phyloP scores from a whole-genome alignment of 768 basidiomycete species.

The Serendipita sp. region DNA sequence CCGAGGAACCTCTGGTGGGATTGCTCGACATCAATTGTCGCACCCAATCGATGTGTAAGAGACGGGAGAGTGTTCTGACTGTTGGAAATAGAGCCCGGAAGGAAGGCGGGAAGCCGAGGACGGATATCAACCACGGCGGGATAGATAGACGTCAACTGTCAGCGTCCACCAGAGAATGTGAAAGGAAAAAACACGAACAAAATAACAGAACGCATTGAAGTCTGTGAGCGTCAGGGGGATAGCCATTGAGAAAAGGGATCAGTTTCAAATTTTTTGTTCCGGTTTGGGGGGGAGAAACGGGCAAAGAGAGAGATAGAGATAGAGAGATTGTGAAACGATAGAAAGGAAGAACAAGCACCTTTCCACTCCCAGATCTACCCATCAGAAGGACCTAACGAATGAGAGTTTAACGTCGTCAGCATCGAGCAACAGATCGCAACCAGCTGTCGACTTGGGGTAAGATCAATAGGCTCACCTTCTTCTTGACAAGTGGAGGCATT shows the following conservation, averaged over 20 bases:
- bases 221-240: conserved; percentile 33
- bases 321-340: neutral
- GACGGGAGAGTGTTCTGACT: conserved; percentile 92
- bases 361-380: conserved; percentile 90
- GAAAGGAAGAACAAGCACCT: conserved; percentile 16
- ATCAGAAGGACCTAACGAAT: conserved; percentile 76
- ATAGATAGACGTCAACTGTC: conserved; percentile 9
- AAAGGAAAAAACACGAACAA: conserved; percentile 47
- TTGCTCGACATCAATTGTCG: conserved; percentile 98
- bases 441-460: neutral
- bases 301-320: neutral
- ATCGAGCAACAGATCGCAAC: neutral
- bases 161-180: neutral
- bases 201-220: conserved; percentile 97
- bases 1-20: conserved; percentile 96
- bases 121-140: neutral
- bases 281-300: neutral
- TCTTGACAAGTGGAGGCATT: conserved; percentile 14
- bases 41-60: conserved; percentile 78
- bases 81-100: neutral
- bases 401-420: conserved; percentile 5
- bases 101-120: conserved; percentile 8
- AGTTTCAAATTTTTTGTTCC: neutral
- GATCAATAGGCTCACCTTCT: conserved; percentile 17
- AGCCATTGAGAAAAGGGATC: neutral